These are phyloP conservation scores for Cornus kousa DNA, from an alignment of 148 eudicot genomes.

Conservation along the genomic window DNA sequence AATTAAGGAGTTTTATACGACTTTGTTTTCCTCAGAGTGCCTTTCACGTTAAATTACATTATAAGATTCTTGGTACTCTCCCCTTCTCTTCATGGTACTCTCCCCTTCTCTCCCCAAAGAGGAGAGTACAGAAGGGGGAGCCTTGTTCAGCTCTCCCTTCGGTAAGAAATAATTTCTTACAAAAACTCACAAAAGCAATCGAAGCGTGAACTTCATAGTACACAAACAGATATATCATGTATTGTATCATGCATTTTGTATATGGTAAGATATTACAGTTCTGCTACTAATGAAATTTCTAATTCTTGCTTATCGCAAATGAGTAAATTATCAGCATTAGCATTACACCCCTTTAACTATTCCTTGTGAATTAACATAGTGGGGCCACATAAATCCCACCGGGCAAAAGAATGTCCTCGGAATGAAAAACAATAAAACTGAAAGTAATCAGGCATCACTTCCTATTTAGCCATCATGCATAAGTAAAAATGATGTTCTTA, in stretches of 20 bases:
- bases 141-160: too few species aligned
- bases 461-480: not conserved
- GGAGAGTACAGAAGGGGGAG: too few species aligned
- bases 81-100: too few species aligned
- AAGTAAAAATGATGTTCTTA: not conserved
- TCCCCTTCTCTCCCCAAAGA: too few species aligned
- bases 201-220: not conserved
- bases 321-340: not conserved
- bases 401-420: not conserved
- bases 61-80: not conserved
- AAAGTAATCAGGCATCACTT: not conserved
- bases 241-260: not conserved
- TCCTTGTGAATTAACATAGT: not conserved
- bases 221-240: not conserved
- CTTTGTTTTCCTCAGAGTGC: not conserved
- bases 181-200: not conserved
- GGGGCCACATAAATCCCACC: not conserved
- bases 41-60: not conserved
- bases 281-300: not conserved
- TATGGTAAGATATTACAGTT: not conserved
- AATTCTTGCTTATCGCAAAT: not conserved
- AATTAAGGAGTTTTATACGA: not conserved
- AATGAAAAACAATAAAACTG: not conserved
- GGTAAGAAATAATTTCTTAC: too few species aligned
- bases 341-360: not conserved